A percentile compares a stretch with the other conserved stretches of the same genome.
Conservation (phyloP, 1,284 basidiomycete species). For the Sanghuangporus weigelae region DNA sequence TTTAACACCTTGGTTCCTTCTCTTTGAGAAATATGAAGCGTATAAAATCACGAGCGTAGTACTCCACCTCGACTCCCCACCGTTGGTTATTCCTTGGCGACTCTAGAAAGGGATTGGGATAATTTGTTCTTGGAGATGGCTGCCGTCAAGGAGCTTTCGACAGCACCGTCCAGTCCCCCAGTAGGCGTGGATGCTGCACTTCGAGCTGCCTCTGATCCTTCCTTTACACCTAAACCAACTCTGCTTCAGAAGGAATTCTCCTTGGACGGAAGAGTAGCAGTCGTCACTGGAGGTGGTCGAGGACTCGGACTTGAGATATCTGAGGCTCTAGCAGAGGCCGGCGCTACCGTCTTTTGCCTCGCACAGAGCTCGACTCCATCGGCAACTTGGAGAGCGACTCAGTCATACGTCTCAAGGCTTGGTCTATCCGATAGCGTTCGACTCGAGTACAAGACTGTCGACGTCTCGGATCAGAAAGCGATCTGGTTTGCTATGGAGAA, state of each 20-base stretch:
- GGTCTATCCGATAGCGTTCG: slow-evolving; percentile 33
- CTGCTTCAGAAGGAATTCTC: slow-evolving; percentile 72
- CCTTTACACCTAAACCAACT: slow-evolving; percentile 35
- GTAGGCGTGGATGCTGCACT: slow-evolving; percentile 59
- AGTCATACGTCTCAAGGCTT: slow-evolving; percentile 45
- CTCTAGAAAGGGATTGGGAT: too few species aligned
- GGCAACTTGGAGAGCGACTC: slow-evolving; percentile 58
- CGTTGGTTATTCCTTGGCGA: too few species aligned
- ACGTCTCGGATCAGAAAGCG: slow-evolving; percentile 56
- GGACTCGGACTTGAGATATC: slow-evolving; percentile 84
- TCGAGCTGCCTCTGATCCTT: slow-evolving; percentile 32
- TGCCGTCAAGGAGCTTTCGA: too few species aligned
- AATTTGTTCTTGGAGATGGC: too few species aligned
- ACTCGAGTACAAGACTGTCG: slow-evolving; percentile 61
- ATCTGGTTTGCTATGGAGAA: slow-evolving; percentile 54
- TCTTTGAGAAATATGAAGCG: too few species aligned
- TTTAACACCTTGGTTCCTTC: too few species aligned
- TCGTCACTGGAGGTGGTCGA: slow-evolving; percentile 76
- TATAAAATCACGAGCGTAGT: too few species aligned
- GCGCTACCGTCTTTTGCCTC: slow-evolving; percentile 73
- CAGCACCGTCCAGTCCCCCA: slow-evolving; percentile 27
- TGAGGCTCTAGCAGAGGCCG: slow-evolving; percentile 70
- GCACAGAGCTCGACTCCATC: slow-evolving; percentile 65
- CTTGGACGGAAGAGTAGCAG: slow-evolving; percentile 63
- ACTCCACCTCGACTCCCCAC: too few species aligned